Evolutionary conservation across 139 green algal species (phyloP).

Genomic region (Limnomonas spitsbergensis): DNA sequence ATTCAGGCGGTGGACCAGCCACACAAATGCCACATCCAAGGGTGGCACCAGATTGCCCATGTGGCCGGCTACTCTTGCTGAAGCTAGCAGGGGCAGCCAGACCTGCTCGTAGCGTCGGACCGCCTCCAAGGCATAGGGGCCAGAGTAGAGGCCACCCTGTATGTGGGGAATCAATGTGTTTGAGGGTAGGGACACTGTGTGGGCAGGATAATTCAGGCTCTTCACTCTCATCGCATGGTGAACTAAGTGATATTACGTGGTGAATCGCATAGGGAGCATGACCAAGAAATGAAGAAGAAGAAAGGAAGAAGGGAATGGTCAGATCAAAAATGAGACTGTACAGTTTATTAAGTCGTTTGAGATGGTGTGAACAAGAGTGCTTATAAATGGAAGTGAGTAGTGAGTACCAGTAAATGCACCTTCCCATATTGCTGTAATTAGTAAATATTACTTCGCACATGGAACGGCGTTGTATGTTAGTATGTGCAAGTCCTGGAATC

Average conservation of each 20-base stretch:
- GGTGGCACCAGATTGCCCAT: constrained; percentile 24
- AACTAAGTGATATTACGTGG: no score
- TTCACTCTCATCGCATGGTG: no score
- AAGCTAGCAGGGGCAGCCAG: constrained; percentile 28
- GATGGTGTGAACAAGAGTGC: no score
- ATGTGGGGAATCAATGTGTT: neutral
- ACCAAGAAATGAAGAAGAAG: neutral
- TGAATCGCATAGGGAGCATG: no score
- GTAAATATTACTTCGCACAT: neutral
- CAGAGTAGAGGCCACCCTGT: constrained; percentile 36
- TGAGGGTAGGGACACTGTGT: no score
- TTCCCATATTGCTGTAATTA: neutral
- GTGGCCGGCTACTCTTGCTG: neutral
- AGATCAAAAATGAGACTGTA: neutral
- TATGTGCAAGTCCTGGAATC: no score
- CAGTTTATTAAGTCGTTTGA: no score
- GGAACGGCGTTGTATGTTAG: neutral
- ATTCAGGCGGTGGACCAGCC: constrained; percentile 42
- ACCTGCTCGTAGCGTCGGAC: constrained; percentile 31
- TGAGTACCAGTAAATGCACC: no score
- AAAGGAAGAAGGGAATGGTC: neutral
- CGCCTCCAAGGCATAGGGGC: constrained; percentile 18
- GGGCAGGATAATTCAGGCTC: no score
- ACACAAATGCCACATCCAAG: constrained; percentile 38
- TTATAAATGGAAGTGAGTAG: no score